Base-by-base conservation (phyloP, 257 asterid species). In the Primulina eburnea region DNA sequence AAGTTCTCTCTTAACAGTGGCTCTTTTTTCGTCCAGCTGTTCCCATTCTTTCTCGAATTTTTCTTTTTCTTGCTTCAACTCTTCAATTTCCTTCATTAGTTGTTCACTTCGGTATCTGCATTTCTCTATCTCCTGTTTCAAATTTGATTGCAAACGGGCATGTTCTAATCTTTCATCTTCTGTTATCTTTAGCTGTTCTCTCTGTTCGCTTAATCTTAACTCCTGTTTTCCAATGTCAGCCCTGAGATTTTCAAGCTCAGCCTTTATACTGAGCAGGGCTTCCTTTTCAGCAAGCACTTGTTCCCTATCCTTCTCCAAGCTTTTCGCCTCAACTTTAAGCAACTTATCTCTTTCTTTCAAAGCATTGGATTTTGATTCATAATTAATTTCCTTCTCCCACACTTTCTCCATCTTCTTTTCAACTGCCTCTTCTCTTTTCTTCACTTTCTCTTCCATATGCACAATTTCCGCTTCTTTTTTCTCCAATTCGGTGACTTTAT, bases 31-130 rank as follows among this genome's bases (percentile, higher is more conserved):
- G 76, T 94, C 99, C 53, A 94, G 86, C 78, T 82, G 93, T 82
- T 91, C 97, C 99, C 99, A 94, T 73, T 94, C 97, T 75, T 82
- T 88, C 82, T 94, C 97, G 74, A 94, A 94, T 71, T 79, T 91
- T 82, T 82, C 92, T 82, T 86, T 94, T 76, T 86, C 99, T 67
- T 73, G 87, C 87, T 88, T 94, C 78, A 94, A 80, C 70, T 85
- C 86, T 71, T 91, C 97, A 20, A 84, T 86, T 79, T 89, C 96
- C 82, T 88, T 82, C 76, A 74, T 60, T 17, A 94, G 88, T 71
- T 76, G 77, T 76, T 91, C 97, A 6, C 71, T 85, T 78, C 85
- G 96, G 73, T 71, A 76, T 75, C 97, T 82, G 75, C 76, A 89
- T 67, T 86, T 89, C 26, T 84, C 96, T 72, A 88, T 91, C 86